Percentiles rank a stretch among this genome's conserved stretches.
These are phyloP conservation scores for Fusarium nanum DNA, from an alignment of 2,329 filamentous ascomycete genomes.

Conservation along the genomic window DNA sequence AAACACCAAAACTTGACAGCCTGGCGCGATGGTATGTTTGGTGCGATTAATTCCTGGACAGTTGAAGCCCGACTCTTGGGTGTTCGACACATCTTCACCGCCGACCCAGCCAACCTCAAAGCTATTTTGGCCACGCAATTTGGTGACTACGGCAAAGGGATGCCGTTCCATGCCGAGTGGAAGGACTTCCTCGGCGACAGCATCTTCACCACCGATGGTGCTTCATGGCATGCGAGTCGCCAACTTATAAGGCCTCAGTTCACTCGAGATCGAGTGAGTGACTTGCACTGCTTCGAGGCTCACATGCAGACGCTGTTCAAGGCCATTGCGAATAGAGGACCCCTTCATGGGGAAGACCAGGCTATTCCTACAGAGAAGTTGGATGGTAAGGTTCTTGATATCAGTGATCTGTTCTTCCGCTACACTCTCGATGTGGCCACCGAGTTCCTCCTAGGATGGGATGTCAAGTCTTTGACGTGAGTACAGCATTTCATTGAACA, in stretches of 20 bases:
- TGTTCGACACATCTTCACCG: constrained; percentile 76
- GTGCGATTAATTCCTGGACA: constrained; percentile 62
- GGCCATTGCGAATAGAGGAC: constrained; percentile 70
- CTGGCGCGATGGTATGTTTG: constrained; percentile 67
- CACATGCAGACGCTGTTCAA: constrained; percentile 81
- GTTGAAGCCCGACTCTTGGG: constrained; percentile 68
- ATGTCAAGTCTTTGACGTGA: constrained; percentile 72
- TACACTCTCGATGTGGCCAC: constrained; percentile 87
- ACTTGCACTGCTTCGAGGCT: constrained; percentile 82
- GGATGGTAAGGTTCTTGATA: constrained; percentile 73
- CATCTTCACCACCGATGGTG: constrained; percentile 84
- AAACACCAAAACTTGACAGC: constrained; percentile 68
- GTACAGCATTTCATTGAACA: background rate
- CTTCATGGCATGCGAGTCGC: constrained; percentile 82
- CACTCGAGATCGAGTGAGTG: constrained; percentile 83
- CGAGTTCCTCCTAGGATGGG: constrained; percentile 84
- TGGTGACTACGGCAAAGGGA: constrained; percentile 82
- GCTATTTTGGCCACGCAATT: constrained; percentile 91
- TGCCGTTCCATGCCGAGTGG: constrained; percentile 80
- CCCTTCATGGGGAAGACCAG: constrained; percentile 69
- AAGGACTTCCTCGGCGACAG: constrained; percentile 77
- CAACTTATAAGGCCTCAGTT: constrained; percentile 88
- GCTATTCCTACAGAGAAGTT: constrained; percentile 71
- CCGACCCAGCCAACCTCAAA: constrained; percentile 91
- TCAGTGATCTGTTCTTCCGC: constrained; percentile 84